These are phyloP conservation scores for Pseudonitzschia multistriata DNA, from an alignment of 108 stramenopile species.

Conservation along the genomic window DNA sequence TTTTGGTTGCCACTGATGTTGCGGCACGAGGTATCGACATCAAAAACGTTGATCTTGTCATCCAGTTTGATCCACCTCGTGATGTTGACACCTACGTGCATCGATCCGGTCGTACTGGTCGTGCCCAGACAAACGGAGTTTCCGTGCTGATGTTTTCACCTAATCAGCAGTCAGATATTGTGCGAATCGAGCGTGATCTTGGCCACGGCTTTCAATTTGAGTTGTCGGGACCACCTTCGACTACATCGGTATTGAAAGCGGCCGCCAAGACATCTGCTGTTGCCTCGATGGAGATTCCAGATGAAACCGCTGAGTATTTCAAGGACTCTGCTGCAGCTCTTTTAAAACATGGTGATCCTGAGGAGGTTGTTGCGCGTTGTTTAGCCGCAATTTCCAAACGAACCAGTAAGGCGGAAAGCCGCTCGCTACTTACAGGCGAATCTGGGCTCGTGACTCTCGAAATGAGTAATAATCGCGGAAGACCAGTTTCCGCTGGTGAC, in stretches of 20 bases:
- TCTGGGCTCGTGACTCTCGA: slow-evolving; percentile 69
- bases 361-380: slow-evolving; percentile 79
- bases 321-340: slow-evolving; percentile 71
- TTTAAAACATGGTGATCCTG: slow-evolving; percentile 42
- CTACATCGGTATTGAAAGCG: slow-evolving; percentile 73
- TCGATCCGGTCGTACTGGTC: slow-evolving; percentile 96
- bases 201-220: slow-evolving; percentile 92
- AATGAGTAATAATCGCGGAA: slow-evolving; percentile 66
- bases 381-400: slow-evolving; percentile 86
- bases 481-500: slow-evolving; percentile 69
- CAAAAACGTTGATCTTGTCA: slow-evolving; percentile 94
- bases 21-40: slow-evolving; percentile 99
- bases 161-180: slow-evolving; percentile 73
- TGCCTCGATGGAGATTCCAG: slow-evolving; percentile 68
- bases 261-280: slow-evolving; percentile 85
- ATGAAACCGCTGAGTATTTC: slow-evolving; percentile 77
- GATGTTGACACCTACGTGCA: slow-evolving; percentile 96
- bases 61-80: slow-evolving; percentile 92
- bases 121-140: slow-evolving; percentile 95
- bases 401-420: slow-evolving; percentile 54
- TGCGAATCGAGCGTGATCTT: slow-evolving; percentile 89
- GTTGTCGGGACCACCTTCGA: slow-evolving; percentile 79
- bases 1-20: slow-evolving; percentile 99
- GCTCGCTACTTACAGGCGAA: slow-evolving; percentile 87
- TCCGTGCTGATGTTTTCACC: slow-evolving; percentile 90